A percentile compares a stretch with the other conserved stretches of the same genome.
These are phyloP conservation scores for Neoarthrinium moseri DNA, from an alignment of 2,329 filamentous ascomycete species.

Conservation along the genomic window DNA sequence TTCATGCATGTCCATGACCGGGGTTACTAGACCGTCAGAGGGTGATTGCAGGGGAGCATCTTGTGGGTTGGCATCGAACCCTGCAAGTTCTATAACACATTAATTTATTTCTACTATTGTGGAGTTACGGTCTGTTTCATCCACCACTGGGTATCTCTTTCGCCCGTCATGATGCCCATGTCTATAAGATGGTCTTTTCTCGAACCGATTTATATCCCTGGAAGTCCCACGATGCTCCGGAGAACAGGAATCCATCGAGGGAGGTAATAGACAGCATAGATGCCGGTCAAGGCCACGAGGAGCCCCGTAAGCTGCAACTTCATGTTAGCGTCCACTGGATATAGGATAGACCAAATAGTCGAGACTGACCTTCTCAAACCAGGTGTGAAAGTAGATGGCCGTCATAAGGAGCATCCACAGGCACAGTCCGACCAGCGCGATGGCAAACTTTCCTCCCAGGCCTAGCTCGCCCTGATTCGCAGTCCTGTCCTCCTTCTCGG, in stretches of 20 bases:
- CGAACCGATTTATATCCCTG: conserved; percentile 25
- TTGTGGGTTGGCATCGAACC: no score
- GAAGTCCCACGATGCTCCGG: conserved; percentile 20
- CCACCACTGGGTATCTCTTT: no score
- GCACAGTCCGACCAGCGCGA: conserved; percentile 66
- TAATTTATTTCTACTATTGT: no score
- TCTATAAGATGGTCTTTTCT: no score
- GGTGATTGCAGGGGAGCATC: no score
- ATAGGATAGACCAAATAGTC: neutral
- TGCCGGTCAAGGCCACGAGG: conserved; percentile 18
- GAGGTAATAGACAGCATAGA: conserved; percentile 22
- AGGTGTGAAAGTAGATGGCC: conserved; percentile 96
- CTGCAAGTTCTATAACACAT: no score
- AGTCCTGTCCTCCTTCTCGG: conserved; percentile 18
- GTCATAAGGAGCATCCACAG: conserved; percentile 99
- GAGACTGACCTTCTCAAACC: conserved; percentile 85
- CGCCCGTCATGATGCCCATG: no score
- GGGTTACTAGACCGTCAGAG: no score
- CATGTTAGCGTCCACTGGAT: neutral
- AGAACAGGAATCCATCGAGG: conserved; percentile 21
- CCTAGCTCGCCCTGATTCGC: conserved; percentile 35
- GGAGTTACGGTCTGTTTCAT: no score
- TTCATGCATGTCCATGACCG: no score
- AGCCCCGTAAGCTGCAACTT: conserved; percentile 46
- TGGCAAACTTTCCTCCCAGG: conserved; percentile 54